Evolutionary conservation across 2,329 filamentous ascomycete species (phyloP).

Genomic region (Diaporthe longicolla): DNA sequence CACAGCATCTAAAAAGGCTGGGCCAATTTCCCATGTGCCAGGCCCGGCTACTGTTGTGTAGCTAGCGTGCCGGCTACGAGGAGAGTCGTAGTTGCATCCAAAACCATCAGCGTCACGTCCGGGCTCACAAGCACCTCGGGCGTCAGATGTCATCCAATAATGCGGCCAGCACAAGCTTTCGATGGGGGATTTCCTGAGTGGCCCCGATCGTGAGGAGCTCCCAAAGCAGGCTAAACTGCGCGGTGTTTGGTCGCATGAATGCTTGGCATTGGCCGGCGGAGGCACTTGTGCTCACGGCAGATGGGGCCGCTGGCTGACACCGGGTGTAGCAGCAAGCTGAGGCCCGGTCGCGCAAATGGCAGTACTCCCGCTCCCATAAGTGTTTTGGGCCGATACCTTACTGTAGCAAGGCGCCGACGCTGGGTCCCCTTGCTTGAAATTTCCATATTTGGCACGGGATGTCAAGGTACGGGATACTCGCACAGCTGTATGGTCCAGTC

Average conservation of each 20-base stretch:
- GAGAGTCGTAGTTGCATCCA: conserved; percentile 1
- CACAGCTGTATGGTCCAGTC: background rate
- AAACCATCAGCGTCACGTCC: conserved; percentile 33
- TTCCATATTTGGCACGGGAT: background rate
- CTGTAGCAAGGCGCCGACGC: background rate
- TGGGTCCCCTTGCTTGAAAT: background rate
- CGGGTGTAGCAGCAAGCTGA: conserved; percentile 3
- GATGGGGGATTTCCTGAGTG: background rate
- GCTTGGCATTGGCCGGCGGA: conserved; percentile 29
- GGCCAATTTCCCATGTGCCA: conserved; percentile 13
- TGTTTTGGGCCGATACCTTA: background rate
- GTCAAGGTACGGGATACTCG: background rate
- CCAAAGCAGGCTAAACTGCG: background rate
- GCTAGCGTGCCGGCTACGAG: background rate
- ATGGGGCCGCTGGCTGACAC: conserved; percentile 19
- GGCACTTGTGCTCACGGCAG: conserved; percentile 4
- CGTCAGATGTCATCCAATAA: conserved; percentile 23
- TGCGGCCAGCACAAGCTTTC: conserved; percentile 12
- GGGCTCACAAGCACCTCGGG: conserved; percentile 17
- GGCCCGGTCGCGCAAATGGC: conserved; percentile 17
- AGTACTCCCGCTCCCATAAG: background rate
- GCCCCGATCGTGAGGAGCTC: conserved; percentile 2
- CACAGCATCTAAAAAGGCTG: conserved; percentile 14
- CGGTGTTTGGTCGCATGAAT: conserved; percentile 10
- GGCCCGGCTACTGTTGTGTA: background rate